Conservation (phyloP, 306 rosid species). For the Vigna mungo region DNA sequence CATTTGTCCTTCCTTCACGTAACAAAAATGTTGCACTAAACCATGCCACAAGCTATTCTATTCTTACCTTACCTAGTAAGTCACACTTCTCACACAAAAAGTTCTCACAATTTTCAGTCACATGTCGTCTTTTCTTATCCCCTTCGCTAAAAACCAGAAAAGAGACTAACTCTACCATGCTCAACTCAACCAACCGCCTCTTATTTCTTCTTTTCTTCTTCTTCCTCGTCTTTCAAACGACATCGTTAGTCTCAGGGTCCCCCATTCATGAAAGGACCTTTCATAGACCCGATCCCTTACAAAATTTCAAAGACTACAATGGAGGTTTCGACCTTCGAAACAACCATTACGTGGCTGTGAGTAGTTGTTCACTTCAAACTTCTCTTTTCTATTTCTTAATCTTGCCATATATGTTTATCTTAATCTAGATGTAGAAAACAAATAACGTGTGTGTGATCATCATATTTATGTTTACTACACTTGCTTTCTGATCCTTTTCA, state of each 20-base stretch:
- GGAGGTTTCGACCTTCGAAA: slow-evolving; percentile 64
- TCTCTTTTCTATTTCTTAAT: not conserved
- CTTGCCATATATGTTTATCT: not conserved
- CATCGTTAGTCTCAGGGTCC: slow-evolving; percentile 50
- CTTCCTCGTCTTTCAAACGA: slow-evolving; percentile 48
- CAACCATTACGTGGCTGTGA: slow-evolving; percentile 75
- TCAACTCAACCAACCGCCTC: slow-evolving; percentile 42
- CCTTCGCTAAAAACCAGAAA: slow-evolving; percentile 9
- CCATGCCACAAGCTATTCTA: slow-evolving; percentile 80
- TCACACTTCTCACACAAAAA: slow-evolving; percentile 50
- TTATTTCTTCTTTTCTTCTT: slow-evolving; percentile 47
- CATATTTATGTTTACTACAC: not conserved
- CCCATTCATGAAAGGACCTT: slow-evolving; percentile 49
- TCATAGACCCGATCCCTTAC: slow-evolving; percentile 70
- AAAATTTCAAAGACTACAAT: slow-evolving; percentile 59
- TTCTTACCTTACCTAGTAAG: slow-evolving; percentile 67
- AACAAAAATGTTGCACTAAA: slow-evolving; percentile 49
- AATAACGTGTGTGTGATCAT: not conserved
- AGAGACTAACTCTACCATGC: slow-evolving; percentile 48
- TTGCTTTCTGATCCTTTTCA: slow-evolving; percentile 71
- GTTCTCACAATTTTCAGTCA: slow-evolving; percentile 42
- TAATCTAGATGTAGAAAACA: not conserved
- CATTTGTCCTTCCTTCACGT: slow-evolving; percentile 49
- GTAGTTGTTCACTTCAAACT: slow-evolving; percentile 37
- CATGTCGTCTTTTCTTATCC: slow-evolving; percentile 42